Evolutionary conservation across 2,329 filamentous ascomycete genomes (phyloP).

Genomic region (Trichoderma polysporum): DNA sequence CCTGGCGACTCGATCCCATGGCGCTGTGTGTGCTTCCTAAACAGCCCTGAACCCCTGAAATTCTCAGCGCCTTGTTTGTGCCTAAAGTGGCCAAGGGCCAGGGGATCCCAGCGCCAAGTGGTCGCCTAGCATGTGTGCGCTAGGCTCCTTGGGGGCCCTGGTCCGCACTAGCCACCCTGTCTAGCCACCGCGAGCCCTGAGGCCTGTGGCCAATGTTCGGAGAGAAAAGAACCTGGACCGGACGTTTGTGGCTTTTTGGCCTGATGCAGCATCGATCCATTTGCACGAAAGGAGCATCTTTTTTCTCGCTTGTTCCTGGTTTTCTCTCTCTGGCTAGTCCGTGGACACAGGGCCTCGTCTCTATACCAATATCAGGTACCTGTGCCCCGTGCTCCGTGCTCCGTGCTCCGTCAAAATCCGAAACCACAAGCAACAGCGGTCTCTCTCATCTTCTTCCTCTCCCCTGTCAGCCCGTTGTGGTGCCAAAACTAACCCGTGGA

Average conservation of each 20-base stretch:
- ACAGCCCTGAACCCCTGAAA: conserved; percentile 10
- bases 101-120: background rate
- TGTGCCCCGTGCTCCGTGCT: background rate
- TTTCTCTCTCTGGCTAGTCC: background rate
- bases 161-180: conserved; percentile 3
- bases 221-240: background rate
- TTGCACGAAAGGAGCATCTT: background rate
- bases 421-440: background rate
- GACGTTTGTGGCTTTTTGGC: background rate
- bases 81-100: background rate
- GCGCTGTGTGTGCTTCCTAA: background rate
- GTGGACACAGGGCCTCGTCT: background rate
- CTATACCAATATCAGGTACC: background rate
- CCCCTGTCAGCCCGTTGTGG: background rate
- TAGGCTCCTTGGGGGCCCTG: background rate
- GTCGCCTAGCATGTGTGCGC: background rate
- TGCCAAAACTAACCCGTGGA: background rate
- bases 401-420: conserved; percentile 1
- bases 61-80: background rate
- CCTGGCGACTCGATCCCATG: background rate
- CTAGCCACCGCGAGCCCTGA: conserved; percentile 3
- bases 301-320: conserved; percentile 1
- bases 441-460: background rate
- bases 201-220: background rate
- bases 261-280: conserved; percentile 7